Evolutionary conservation across 768 basidiomycete species (phyloP).

Genomic region (Auriculariales sp.): DNA sequence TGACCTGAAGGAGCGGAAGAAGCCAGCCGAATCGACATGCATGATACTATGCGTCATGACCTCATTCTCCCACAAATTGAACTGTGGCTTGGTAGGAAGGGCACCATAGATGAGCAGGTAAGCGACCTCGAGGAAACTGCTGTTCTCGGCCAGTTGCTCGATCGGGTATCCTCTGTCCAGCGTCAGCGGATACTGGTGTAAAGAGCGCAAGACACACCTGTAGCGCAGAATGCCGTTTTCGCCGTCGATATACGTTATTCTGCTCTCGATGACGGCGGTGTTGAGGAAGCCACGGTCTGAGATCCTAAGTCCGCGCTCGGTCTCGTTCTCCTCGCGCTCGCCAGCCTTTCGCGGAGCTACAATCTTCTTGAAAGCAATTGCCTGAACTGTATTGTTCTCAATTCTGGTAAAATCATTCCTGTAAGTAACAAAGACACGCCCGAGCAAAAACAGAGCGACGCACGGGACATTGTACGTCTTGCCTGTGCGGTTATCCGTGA

Average conservation of each 20-base stretch:
- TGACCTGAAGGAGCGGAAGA: conserved; percentile 55
- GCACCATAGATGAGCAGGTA: conserved; percentile 84
- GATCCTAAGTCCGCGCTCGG: conserved; percentile 49
- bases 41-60: conserved; percentile 61
- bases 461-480: conserved; percentile 62
- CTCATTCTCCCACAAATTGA: conserved; percentile 51
- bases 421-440: not conserved
- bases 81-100: conserved; percentile 48
- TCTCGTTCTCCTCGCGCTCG: conserved; percentile 71
- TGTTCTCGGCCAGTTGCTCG: conserved; percentile 72
- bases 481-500: conserved; percentile 76
- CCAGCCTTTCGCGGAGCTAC: conserved; percentile 38
- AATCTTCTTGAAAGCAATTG: conserved; percentile 70
- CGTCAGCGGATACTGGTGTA: not conserved
- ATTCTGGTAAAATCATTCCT: conserved; percentile 33
- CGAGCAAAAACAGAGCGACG: conserved; percentile 15
- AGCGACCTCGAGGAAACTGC: conserved; percentile 67
- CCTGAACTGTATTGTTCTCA: conserved; percentile 61
- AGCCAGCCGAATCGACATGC: conserved; percentile 53
- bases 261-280: conserved; percentile 17
- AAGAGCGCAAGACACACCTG: conserved; percentile 28
- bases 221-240: conserved; percentile 74
- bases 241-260: conserved; percentile 84
- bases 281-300: conserved; percentile 32
- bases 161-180: conserved; percentile 71